phyloP scores from a whole-genome alignment of 2,329 filamentous ascomycete genomes.

The Epichloe gansuensis region DNA sequence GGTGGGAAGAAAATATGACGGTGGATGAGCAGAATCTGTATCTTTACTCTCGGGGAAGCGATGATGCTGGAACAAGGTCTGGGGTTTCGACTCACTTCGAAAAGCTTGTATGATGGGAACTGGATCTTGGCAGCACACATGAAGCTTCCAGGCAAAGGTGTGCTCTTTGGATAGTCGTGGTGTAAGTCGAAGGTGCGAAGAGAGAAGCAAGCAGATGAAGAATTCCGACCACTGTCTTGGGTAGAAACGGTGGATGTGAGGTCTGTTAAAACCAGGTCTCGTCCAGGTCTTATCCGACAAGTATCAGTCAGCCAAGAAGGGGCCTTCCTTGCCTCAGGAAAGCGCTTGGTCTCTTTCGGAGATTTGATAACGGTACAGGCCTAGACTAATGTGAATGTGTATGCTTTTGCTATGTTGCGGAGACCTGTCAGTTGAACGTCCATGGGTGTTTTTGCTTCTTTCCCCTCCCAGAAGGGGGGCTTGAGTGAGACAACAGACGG shows the following conservation, averaged over 20 bases:
- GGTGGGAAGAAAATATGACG: not conserved
- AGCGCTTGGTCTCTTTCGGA: constrained; percentile 21
- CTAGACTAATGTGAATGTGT: constrained; percentile 18
- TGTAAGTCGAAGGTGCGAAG: constrained; percentile 22
- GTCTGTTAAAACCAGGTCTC: constrained; percentile 24
- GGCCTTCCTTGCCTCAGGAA: constrained; percentile 14
- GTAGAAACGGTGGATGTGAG: constrained; percentile 17
- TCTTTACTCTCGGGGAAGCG: not conserved
- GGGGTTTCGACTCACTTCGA: constrained; percentile 39
- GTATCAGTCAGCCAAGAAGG: constrained; percentile 18
- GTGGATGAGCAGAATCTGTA: not conserved
- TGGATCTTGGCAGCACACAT: constrained; percentile 47
- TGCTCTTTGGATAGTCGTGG: constrained; percentile 13
- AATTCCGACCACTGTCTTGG: constrained; percentile 28
- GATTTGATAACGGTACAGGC: constrained; percentile 24
- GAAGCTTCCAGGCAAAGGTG: constrained; percentile 27
- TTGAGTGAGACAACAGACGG: constrained; percentile 24
- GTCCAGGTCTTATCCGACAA: constrained; percentile 24
- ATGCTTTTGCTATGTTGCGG: constrained; percentile 19
- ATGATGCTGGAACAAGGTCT: constrained; percentile 19
- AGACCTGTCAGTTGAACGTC: constrained; percentile 20
- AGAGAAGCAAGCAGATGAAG: constrained; percentile 17
- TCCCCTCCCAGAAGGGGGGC: constrained; percentile 15
- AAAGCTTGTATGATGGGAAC: constrained; percentile 43
- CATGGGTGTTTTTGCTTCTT: constrained; percentile 18